Evolutionary conservation across 106 monocot genomes (phyloP), one percentile per base, ranked within the genome.

Genomic region (Phalaenopsis aphrodite): DNA sequence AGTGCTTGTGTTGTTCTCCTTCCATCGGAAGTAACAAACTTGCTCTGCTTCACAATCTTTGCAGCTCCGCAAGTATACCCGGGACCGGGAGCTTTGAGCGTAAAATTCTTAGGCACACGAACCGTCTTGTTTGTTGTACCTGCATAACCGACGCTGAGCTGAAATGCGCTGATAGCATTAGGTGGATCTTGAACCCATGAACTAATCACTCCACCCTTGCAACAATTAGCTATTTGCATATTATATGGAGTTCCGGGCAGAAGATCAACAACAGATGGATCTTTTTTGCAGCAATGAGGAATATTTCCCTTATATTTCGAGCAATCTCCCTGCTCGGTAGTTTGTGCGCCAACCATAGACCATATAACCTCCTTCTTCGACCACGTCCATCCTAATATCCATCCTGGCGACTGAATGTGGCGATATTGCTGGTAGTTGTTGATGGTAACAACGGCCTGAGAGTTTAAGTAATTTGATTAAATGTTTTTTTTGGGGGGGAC

Each of bases 381-480:
- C 8, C 93, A 81, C 41, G 77, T 82, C 95, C 95, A 95, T 9
- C 95, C 90, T 4, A 93, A 81, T 46, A 73, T 83, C 95, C 95
- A 95, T 5, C 95, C 95, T 2, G 93, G 95, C 37, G 91, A 55
- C 83, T 93, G 93, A 52, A 95, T 95, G 74, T 95, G 95, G 18
- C 93, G 95, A 71, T 93, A 95, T 79, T 95, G 88, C 64, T 95
- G 95, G 78, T 78, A 95, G 78, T 95, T 95, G 90, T 81, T 93
- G 72, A 95, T 91, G 3, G 90, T 93, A 69, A 95, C 92, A 21
- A 95, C 92, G 11, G 87, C 95, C 95, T 95, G 84, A 75, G 76
- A 76, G 16, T 45, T 37, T 75, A 72, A 21, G 56, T 42, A 23
- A 45, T 4, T 75, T 43, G 30, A 30, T 30, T 30, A 0, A 30